phyloP scores from a whole-genome alignment of 1,284 basidiomycete species.

The Cutaneotrichosporon mucoides region DNA sequence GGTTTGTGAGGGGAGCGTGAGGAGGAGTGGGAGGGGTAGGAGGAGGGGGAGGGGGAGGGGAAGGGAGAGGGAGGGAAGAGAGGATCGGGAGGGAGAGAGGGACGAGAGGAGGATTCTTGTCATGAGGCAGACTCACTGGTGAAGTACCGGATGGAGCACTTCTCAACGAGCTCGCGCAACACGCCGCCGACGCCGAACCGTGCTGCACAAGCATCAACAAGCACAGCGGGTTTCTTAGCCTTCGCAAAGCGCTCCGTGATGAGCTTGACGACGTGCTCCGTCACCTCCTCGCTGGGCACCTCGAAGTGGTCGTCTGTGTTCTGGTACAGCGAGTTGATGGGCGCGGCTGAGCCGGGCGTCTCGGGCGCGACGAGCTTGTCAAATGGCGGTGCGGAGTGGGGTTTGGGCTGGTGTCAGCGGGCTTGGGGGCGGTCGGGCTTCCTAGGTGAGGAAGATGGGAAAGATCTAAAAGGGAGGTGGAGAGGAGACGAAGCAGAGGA shows the following conservation, averaged over 20 bases:
- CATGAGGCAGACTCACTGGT: conserved; percentile 43
- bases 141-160: conserved; percentile 70
- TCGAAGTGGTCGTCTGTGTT: conserved; percentile 2
- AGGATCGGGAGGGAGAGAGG: too few relatives aligned
- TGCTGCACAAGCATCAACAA: conserved; percentile 83
- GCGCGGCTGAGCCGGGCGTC: background rate
- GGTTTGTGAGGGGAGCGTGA: too few relatives aligned
- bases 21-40: too few relatives aligned
- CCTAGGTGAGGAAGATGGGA: too few relatives aligned
- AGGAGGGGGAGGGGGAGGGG: too few relatives aligned
- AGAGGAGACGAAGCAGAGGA: too few relatives aligned
- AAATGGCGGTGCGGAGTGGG: conserved; percentile 17
- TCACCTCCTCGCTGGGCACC: conserved; percentile 58
- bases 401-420: conserved; percentile 19
- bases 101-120: background rate
- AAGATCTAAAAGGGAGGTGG: too few relatives aligned
- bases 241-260: conserved; percentile 64
- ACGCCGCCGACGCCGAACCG: conserved; percentile 71
- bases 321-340: conserved; percentile 10
- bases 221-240: conserved; percentile 67
- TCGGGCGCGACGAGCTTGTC: background rate
- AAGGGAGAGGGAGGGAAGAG: too few relatives aligned
- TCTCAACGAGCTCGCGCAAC: conserved; percentile 63
- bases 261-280: conserved; percentile 68
- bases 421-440: too few relatives aligned